phyloP scores from a whole-genome alignment of 2,329 filamentous ascomycete species.

The Beauveria asiatica region DNA sequence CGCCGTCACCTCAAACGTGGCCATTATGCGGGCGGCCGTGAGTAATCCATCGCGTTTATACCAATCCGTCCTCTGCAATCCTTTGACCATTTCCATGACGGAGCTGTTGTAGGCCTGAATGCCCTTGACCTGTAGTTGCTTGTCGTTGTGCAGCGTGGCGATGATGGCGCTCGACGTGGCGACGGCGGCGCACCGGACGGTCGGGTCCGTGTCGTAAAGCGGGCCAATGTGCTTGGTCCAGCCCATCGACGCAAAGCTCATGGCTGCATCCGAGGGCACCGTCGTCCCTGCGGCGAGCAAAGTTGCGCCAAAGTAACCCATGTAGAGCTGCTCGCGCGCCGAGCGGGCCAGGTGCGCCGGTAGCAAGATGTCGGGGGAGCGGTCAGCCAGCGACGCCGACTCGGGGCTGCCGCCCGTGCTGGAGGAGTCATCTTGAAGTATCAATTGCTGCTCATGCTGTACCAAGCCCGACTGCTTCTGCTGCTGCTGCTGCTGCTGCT shows the following conservation, averaged over 20 bases:
- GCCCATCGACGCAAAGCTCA: slow-evolving; percentile 13
- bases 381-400: neutral
- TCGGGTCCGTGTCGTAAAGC: slow-evolving; percentile 15
- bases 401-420: neutral
- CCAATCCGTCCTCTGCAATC: slow-evolving; percentile 8
- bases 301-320: slow-evolving; percentile 13
- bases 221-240: slow-evolving; percentile 16
- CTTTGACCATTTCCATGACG: slow-evolving; percentile 13
- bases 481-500: neutral
- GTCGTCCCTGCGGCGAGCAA: slow-evolving; percentile 12
- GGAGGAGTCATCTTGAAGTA: neutral
- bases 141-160: slow-evolving; percentile 13
- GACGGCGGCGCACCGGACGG: slow-evolving; percentile 14
- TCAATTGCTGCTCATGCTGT: neutral
- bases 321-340: slow-evolving; percentile 15
- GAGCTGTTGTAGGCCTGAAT: slow-evolving; percentile 17
- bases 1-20: slow-evolving; percentile 16
- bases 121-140: slow-evolving; percentile 16
- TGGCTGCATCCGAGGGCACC: slow-evolving; percentile 8
- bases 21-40: slow-evolving; percentile 13
- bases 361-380: slow-evolving; percentile 3
- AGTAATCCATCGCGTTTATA: slow-evolving; percentile 13
- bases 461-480: neutral
- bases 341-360: slow-evolving; percentile 10
- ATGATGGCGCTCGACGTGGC: slow-evolving; percentile 17